Evolutionary conservation across 805 yeast genomes (phyloP), one percentile per base, ranked within the genome.

Genomic region (Metschnikowia peoriensis): DNA sequence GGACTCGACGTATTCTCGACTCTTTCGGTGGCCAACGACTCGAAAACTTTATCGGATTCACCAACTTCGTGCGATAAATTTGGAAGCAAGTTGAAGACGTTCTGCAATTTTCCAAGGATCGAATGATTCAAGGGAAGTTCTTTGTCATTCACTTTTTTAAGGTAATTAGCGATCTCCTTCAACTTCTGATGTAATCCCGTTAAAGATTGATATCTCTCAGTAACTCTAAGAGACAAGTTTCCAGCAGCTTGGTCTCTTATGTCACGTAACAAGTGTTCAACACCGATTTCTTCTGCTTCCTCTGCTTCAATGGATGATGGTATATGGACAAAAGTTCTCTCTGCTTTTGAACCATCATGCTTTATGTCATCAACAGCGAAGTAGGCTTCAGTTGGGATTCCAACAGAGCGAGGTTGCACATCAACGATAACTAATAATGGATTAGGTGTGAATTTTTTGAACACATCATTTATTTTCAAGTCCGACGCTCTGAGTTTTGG

Each of bases 231-330:
- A 2, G 97, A 86, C 54, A 94, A 79, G 45, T 86, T 86, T 9
- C 99, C 99, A 12, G 97, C 96, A 9, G 98, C 97, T 62, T 92
- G 97, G 66, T 93, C 97, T 64, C 97, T 83, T 27, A 91, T 90
- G 65, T 94, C 99, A 65, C 98, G 85, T 54, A 94, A 73, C 55
- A 94, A 73, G 68, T 94, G 99, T 70, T 94, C 99, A 12, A 94
- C 99, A 56, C 99, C 99, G 61, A 94, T 94, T 71, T 94, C 99
- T 72, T 94, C 99, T 9, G 99, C 99, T 68, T 94, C 99, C 67
- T 94, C 99, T 3, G 99, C 99, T 67, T 89, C 93, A 58, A 96
- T 90, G 29, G 82, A 77, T 12, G 97, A 89, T 10, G 98, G 97
- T 32, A 93, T 84, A 70, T 94, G 99, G 44, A 89, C 82, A 73